Evolutionary conservation across 371 early-diverging fungal genomes (phyloP).

Genomic region (Gilbertella persicaria): DNA sequence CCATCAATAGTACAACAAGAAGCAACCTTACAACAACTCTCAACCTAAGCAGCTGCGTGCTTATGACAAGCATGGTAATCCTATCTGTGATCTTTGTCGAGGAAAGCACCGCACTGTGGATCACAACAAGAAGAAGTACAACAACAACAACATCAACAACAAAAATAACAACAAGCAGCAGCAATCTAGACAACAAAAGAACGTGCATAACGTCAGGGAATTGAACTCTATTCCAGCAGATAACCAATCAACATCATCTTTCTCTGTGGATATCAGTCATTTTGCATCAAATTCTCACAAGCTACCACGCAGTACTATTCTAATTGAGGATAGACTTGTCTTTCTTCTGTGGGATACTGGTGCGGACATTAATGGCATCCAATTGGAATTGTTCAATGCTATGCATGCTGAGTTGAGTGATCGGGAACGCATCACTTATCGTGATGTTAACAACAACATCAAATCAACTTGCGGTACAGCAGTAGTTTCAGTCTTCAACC

Average conservation of each 20-base stretch:
- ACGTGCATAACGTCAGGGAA: not conserved
- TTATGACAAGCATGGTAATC: conserved; percentile 4
- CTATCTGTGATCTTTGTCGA: conserved; percentile 1
- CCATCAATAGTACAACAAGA: not conserved
- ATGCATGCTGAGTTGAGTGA: not conserved
- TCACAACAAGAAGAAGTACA: not conserved
- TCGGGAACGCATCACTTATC: not conserved
- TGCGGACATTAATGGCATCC: not conserved
- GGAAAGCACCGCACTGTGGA: conserved; percentile 1
- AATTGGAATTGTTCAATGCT: not conserved
- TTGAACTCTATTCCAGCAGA: not conserved
- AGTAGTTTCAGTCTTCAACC: not conserved
- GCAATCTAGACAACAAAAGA: not conserved
- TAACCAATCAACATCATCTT: not conserved
- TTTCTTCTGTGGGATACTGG: conserved; percentile 10
- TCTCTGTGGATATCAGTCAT: conserved; percentile 4
- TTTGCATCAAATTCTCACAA: not conserved
- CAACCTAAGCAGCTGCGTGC: not conserved
- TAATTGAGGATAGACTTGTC: not conserved
- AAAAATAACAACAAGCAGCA: too few relatives aligned
- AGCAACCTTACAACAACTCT: not conserved
- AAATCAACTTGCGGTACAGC: not conserved
- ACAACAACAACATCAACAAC: too few relatives aligned
- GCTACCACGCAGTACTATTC: not conserved
- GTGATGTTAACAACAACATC: conserved; percentile 8